Percentiles rank a stretch among this genome's conserved stretches.
These are phyloP conservation scores for Termitomyces sp. DNA, from an alignment of 768 basidiomycete species.

Conservation along the genomic window DNA sequence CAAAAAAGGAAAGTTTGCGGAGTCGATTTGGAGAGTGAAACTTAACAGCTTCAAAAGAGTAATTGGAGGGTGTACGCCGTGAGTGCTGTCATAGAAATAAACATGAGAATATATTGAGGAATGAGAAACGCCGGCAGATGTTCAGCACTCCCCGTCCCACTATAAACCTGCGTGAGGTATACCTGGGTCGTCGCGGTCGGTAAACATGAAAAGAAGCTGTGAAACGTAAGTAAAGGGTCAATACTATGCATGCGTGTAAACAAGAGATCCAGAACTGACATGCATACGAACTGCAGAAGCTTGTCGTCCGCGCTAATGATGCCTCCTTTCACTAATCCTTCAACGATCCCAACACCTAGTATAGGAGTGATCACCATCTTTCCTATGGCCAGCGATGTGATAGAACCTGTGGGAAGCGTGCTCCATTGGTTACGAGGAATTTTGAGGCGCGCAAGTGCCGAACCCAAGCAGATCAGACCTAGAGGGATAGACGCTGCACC, in stretches of 20 bases:
- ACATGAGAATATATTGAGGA: constrained; percentile 55
- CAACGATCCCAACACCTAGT: constrained; percentile 54
- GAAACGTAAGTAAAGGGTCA: not conserved
- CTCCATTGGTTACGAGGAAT: constrained; percentile 45
- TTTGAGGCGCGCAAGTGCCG: constrained; percentile 51
- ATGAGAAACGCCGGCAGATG: constrained; percentile 61
- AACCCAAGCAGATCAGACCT: constrained; percentile 51
- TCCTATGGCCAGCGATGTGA: constrained; percentile 45
- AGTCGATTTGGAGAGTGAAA: too few relatives aligned
- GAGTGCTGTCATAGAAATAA: constrained; percentile 45
- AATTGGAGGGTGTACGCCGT: constrained; percentile 42
- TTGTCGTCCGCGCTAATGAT: constrained; percentile 49
- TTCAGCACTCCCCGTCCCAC: constrained; percentile 60
- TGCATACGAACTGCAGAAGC: constrained; percentile 63
- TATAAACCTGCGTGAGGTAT: constrained; percentile 61
- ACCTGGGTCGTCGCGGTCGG: constrained; percentile 64
- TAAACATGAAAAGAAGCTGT: constrained; percentile 55
- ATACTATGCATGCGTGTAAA: not conserved
- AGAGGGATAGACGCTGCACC: constrained; percentile 53
- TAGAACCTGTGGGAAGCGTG: constrained; percentile 45
- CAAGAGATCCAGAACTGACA: constrained; percentile 35
- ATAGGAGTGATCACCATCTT: constrained; percentile 58
- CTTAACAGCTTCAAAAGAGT: constrained; percentile 29
- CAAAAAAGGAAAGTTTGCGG: not conserved
- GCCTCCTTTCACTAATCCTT: constrained; percentile 42